Conservation (phyloP, 257 asterid genomes). For the Paulownia fortunei region DNA sequence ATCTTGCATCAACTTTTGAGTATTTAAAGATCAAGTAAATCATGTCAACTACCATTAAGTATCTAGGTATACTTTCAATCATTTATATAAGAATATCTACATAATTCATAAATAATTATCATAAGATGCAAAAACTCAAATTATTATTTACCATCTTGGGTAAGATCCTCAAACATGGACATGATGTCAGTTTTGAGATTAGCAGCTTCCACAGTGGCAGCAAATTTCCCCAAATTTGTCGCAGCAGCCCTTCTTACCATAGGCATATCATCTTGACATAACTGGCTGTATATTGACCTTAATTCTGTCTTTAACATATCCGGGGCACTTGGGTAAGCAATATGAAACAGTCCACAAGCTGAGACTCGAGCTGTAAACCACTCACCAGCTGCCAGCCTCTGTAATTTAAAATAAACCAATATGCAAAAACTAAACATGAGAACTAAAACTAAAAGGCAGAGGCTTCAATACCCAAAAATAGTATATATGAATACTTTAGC, state of each 20-base stretch:
- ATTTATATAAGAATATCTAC: background rate
- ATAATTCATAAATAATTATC: slow-evolving; percentile 17
- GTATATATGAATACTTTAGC: background rate
- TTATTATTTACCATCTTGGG: slow-evolving; percentile 64
- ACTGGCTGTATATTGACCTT: slow-evolving; percentile 76
- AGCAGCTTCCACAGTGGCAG: slow-evolving; percentile 58
- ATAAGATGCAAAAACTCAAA: slow-evolving; percentile 51
- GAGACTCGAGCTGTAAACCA: slow-evolving; percentile 98
- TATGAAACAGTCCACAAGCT: slow-evolving; percentile 94
- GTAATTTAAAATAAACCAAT: slow-evolving; percentile 24
- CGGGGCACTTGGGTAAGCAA: slow-evolving; percentile 87
- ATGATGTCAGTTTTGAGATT: slow-evolving; percentile 52
- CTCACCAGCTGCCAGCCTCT: slow-evolving; percentile 98
- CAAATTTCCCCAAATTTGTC: slow-evolving; percentile 61
- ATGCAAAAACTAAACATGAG: slow-evolving; percentile 18
- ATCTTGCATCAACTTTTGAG: background rate
- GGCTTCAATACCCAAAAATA: slow-evolving; percentile 10
- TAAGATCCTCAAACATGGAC: slow-evolving; percentile 78
- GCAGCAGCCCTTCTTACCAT: slow-evolving; percentile 98
- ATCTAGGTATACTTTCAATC: background rate
- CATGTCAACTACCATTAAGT: background rate
- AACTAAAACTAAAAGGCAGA: slow-evolving; percentile 1
- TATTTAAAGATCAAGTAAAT: background rate
- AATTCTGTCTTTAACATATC: slow-evolving; percentile 77
- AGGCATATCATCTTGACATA: slow-evolving; percentile 97